Evolutionary conservation across 2,329 filamentous ascomycete species (phyloP).

Genomic region (Pseudocercospora pini-densiflorae): DNA sequence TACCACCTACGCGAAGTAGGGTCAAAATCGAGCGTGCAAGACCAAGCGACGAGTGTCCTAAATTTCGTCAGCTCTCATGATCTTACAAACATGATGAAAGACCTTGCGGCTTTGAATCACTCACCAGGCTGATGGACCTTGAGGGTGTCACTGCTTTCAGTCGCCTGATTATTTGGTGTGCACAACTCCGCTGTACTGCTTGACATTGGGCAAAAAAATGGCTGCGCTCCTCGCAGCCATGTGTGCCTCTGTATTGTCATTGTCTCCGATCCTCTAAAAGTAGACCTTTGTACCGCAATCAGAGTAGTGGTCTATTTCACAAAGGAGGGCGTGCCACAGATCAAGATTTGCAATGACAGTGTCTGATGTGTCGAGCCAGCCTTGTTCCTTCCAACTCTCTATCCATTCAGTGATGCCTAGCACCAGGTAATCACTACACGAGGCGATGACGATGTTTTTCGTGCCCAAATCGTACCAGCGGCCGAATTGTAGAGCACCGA

Average conservation of each 20-base stretch:
- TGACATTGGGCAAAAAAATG: not conserved
- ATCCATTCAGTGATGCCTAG: not conserved
- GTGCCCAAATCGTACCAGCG: not conserved
- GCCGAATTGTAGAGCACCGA: not conserved
- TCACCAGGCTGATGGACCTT: not conserved
- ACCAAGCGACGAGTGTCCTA: not conserved
- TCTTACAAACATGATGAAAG: not conserved
- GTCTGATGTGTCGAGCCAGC: not conserved
- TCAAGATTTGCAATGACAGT: not conserved
- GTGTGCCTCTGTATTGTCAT: not conserved
- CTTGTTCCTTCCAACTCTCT: not conserved
- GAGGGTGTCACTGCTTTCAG: not conserved
- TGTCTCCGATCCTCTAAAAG: not conserved
- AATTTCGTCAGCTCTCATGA: not conserved
- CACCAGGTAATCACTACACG: not conserved
- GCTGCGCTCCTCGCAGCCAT: not conserved
- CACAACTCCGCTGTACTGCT: not conserved
- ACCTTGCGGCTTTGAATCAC: not conserved
- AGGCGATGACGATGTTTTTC: not conserved
- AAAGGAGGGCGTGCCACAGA: not conserved
- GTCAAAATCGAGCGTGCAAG: not conserved
- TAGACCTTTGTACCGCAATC: not conserved
- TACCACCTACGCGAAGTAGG: not conserved
- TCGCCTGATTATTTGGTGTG: not conserved
- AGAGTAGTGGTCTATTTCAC: not conserved